phyloP scores from a whole-genome alignment of 768 basidiomycete species.

The Tephrocybe sp. region DNA sequence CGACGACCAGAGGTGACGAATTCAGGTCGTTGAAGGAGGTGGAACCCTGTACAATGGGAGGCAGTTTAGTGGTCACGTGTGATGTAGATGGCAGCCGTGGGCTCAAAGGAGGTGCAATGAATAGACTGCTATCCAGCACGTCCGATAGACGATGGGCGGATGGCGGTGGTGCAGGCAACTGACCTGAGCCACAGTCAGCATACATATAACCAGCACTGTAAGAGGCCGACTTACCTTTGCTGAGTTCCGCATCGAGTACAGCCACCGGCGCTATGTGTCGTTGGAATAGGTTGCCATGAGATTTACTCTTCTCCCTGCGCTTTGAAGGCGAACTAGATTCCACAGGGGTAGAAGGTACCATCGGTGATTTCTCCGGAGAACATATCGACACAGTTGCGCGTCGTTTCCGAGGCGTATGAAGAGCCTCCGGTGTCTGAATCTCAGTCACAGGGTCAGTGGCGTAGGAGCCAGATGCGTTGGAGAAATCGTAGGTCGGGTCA shows the following conservation, averaged over 20 bases:
- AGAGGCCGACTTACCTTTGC: conserved; percentile 47
- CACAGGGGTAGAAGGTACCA: conserved; percentile 23
- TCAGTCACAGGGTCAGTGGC: conserved; percentile 27
- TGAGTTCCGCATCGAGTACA: conserved; percentile 63
- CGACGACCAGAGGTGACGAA: conserved; percentile 61
- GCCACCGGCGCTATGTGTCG: conserved; percentile 68
- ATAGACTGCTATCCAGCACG: conserved; percentile 67
- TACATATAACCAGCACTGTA: not conserved
- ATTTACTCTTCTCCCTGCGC: conserved; percentile 64
- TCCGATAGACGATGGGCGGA: conserved; percentile 61
- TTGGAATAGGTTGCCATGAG: conserved; percentile 62
- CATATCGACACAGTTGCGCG: conserved; percentile 70
- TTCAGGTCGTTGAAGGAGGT: conserved; percentile 53
- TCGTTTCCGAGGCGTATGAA: conserved; percentile 43
- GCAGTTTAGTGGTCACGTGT: conserved; percentile 30
- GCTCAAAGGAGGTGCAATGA: conserved; percentile 54
- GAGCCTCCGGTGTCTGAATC: conserved; percentile 21
- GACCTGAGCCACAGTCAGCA: conserved; percentile 25
- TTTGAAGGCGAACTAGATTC: conserved; percentile 55
- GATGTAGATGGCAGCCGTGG: conserved; percentile 23
- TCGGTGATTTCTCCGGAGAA: conserved; percentile 46
- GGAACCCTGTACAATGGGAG: conserved; percentile 27
- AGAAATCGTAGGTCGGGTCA: conserved; percentile 35
- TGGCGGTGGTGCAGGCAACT: conserved; percentile 36
- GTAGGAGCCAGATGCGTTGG: conserved; percentile 32